Evolutionary conservation across 225 moss, liverwort and hornwort genomes (phyloP).

Genomic region (Marchantia paleacea): DNA sequence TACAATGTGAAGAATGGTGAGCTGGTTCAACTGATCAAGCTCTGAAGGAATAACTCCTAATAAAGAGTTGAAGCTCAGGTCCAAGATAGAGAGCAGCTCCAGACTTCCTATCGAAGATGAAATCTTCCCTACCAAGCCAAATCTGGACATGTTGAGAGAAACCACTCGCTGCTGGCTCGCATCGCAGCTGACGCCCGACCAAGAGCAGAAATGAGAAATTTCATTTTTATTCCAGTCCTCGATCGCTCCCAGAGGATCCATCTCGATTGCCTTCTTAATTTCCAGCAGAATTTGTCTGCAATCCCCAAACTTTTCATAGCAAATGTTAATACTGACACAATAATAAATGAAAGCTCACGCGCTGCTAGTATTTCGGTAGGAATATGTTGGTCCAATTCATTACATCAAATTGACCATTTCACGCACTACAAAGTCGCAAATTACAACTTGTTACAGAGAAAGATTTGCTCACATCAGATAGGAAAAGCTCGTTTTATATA

Average conservation of each 20-base stretch:
- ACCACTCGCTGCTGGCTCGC: not conserved
- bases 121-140: not conserved
- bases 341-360: too few species aligned
- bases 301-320: too few species aligned
- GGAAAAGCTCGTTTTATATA: too few species aligned
- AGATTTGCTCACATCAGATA: too few species aligned
- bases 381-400: too few species aligned
- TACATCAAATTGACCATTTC: too few species aligned
- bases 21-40: slow-evolving; percentile 41
- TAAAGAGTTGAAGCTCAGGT: slow-evolving; percentile 19
- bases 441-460: too few species aligned
- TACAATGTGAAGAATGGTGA: slow-evolving; percentile 33
- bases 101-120: not conserved
- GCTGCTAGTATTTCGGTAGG: too few species aligned
- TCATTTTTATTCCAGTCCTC: slow-evolving; percentile 4
- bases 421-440: too few species aligned
- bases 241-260: not conserved
- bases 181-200: slow-evolving; percentile 9
- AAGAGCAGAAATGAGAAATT: not conserved
- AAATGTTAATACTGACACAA: too few species aligned
- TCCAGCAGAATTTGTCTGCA: not conserved
- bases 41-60: slow-evolving; percentile 47
- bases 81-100: not conserved
- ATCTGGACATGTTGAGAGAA: slow-evolving; percentile 10
- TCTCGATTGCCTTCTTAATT: not conserved